Conservation (phyloP, 345 rosid genomes). For the Geranium rotundifolium region DNA sequence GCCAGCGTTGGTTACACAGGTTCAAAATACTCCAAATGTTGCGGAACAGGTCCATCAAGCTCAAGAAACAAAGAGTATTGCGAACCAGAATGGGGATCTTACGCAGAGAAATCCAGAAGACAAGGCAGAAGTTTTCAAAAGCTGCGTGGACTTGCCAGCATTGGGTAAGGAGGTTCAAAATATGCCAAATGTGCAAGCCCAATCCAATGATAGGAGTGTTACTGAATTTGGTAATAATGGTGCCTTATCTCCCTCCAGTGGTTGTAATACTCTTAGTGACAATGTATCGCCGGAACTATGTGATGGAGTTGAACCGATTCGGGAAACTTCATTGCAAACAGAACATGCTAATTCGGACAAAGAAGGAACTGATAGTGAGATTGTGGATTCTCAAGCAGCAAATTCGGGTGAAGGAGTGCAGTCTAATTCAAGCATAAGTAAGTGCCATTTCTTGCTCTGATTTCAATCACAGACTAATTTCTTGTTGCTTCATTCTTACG, state of each 20-base stretch:
- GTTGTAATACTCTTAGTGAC: slow-evolving; percentile 10
- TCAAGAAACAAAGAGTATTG: slow-evolving; percentile 15
- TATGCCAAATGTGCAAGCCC: slow-evolving; percentile 17
- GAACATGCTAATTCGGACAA: slow-evolving; percentile 16
- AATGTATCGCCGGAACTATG: slow-evolving; percentile 8
- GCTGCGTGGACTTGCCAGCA: slow-evolving; percentile 39
- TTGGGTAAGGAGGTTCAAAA: slow-evolving; percentile 24
- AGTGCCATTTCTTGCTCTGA: slow-evolving; percentile 11
- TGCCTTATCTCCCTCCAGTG: slow-evolving; percentile 12
- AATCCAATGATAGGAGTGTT: slow-evolving; percentile 17
- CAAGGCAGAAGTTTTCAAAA: slow-evolving; percentile 31
- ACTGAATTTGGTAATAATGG: slow-evolving; percentile 13
- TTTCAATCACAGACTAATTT: slow-evolving; percentile 1
- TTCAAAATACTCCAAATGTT: slow-evolving; percentile 23
- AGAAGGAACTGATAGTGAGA: slow-evolving; percentile 20
- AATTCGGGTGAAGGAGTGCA: slow-evolving; percentile 19
- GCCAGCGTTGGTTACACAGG: slow-evolving; percentile 24
- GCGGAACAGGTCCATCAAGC: slow-evolving; percentile 20
- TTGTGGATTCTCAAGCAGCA: slow-evolving; percentile 22
- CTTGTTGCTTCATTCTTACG: slow-evolving; percentile 6
- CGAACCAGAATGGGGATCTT: slow-evolving; percentile 17
- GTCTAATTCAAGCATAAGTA: slow-evolving; percentile 26
- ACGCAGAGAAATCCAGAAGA: slow-evolving; percentile 15
- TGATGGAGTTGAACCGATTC: slow-evolving; percentile 10
- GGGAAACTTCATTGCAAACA: slow-evolving; percentile 5